phyloP scores from a whole-genome alignment of 495 filamentous ascomycete genomes.

The Eremomyces bilateralis region DNA sequence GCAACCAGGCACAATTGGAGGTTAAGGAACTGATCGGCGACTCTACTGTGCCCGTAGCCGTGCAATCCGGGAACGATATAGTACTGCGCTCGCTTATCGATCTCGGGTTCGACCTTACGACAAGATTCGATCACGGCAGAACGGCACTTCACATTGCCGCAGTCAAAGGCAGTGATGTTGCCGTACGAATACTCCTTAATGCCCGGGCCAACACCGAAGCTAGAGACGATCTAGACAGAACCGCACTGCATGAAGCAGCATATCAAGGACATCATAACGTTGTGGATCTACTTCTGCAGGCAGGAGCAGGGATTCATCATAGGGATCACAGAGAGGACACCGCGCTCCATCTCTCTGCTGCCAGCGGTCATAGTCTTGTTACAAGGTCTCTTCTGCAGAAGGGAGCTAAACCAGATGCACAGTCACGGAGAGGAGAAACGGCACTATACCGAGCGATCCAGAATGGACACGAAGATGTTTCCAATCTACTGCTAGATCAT shows the following conservation, averaged over 20 bases:
- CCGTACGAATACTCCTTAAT: not conserved
- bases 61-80: not conserved
- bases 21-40: conserved; percentile 2
- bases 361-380: not conserved
- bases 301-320: not conserved
- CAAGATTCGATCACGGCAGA: conserved; percentile 1
- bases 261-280: not conserved
- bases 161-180: not conserved
- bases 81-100: conserved; percentile 1
- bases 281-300: not conserved
- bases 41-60: conserved; percentile 1
- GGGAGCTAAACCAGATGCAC: not conserved
- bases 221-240: conserved; percentile 1
- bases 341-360: conserved; percentile 1
- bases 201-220: conserved; percentile 1
- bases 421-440: conserved; percentile 1
- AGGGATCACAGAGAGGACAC: no score
- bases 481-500: conserved; percentile 2
- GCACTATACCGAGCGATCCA: conserved; percentile 3
- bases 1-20: conserved; percentile 2
- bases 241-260: conserved; percentile 3
- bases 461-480: conserved; percentile 3
- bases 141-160: conserved; percentile 2
- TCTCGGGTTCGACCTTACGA: conserved; percentile 1
- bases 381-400: not conserved